phyloP scores from a whole-genome alignment of 768 basidiomycete genomes.

The Mycena haematopus region DNA sequence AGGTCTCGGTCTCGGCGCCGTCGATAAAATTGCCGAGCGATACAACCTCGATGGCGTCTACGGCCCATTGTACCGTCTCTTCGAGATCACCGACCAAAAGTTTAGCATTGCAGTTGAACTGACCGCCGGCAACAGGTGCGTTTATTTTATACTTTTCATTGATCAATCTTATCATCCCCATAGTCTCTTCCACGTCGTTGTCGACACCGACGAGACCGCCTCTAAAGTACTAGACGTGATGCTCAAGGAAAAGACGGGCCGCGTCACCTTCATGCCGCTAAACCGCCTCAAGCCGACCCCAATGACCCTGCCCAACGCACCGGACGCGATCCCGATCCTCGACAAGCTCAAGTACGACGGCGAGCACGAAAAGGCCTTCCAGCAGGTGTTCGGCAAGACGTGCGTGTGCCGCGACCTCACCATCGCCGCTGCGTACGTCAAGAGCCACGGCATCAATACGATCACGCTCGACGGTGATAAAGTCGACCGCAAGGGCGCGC shows the following conservation, averaged over 20 bases:
- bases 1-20: constrained; percentile 83
- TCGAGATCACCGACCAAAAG: constrained; percentile 85
- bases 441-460: constrained; percentile 93
- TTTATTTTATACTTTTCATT: constrained; percentile 1
- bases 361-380: constrained; percentile 80
- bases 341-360: constrained; percentile 81
- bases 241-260: constrained; percentile 91
- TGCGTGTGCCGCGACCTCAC: constrained; percentile 94
- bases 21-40: constrained; percentile 82
- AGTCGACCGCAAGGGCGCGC: constrained; percentile 93
- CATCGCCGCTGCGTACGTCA: constrained; percentile 92
- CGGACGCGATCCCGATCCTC: constrained; percentile 82
- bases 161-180: constrained; percentile 13
- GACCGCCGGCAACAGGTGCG: constrained; percentile 92
- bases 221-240: constrained; percentile 91
- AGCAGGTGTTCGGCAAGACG: constrained; percentile 97
- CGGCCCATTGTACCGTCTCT: constrained; percentile 92
- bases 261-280: constrained; percentile 98
- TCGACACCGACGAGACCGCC: constrained; percentile 95
- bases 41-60: constrained; percentile 84
- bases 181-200: constrained; percentile 96
- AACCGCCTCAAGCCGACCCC: constrained; percentile 89
- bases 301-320: constrained; percentile 67
- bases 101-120: constrained; percentile 94
- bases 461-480: constrained; percentile 98